Conservation (phyloP, 2,329 filamentous ascomycete species). For the Colletotrichum eremochloae region DNA sequence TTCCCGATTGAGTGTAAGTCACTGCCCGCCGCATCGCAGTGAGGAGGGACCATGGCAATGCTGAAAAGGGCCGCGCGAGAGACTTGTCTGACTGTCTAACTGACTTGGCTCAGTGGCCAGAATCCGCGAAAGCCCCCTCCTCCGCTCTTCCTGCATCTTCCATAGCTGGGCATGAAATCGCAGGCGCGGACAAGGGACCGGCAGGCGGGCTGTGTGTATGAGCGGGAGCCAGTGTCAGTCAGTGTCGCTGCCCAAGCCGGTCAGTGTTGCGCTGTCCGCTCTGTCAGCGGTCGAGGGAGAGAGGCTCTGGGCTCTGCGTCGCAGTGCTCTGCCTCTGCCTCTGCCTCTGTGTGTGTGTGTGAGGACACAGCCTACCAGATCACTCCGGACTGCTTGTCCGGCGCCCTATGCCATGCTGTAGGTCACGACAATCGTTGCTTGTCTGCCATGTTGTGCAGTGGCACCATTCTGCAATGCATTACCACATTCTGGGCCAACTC, state of each 20-base stretch:
- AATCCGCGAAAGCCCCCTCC: background rate
- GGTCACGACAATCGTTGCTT: background rate
- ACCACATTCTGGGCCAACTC: slow-evolving; percentile 21
- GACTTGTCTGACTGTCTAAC: slow-evolving; percentile 16
- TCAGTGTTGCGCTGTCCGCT: slow-evolving; percentile 23
- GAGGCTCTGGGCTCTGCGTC: slow-evolving; percentile 12
- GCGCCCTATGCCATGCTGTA: background rate
- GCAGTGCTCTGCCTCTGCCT: slow-evolving; percentile 10
- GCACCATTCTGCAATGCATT: slow-evolving; percentile 18
- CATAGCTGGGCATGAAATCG: background rate
- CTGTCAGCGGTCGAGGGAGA: slow-evolving; percentile 6
- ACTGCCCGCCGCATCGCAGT: background rate
- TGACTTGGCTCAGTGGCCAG: slow-evolving; percentile 15
- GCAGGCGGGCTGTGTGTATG: slow-evolving; percentile 17
- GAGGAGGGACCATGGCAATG: background rate
- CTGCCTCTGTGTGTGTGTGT: background rate
- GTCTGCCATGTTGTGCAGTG: slow-evolving; percentile 3
- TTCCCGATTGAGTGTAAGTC: slow-evolving; percentile 8
- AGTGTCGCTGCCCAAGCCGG: slow-evolving; percentile 30
- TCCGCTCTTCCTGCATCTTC: background rate
- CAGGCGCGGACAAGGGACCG: slow-evolving; percentile 25
- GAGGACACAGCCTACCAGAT: slow-evolving; percentile 1
- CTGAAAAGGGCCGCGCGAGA: background rate
- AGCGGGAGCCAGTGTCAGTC: slow-evolving; percentile 39
- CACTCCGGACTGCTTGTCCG: background rate